Evolutionary conservation across 2,329 filamentous ascomycete species (phyloP), one percentile per base, ranked within the genome.

Genomic region (Neonectria magnoliae): DNA sequence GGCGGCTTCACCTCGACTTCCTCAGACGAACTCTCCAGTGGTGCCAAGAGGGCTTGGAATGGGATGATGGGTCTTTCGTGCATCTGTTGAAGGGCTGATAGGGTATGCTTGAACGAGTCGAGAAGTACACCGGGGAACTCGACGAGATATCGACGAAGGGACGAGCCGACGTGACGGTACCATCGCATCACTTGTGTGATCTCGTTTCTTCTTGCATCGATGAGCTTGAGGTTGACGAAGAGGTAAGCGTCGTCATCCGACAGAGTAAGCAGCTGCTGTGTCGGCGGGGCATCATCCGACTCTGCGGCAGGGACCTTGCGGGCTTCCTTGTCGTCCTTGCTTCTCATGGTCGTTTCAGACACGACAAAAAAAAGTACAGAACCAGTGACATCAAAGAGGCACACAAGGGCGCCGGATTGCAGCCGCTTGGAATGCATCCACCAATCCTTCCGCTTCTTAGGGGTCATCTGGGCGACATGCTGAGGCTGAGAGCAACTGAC

Each of bases 391-490:
- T 80, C 81, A 1, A 86, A 71, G 4, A 87, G 68, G 60, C 85
- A 88, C 1, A 88, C 78, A 3, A 89, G 76, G 3, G 81, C 79
- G 20, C 85, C 85, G 1, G 78, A 72, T 20, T 82, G 79, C 4
- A 89, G 76, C n/a, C 81, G 78, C 64, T 83, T 85, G 14, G 79
- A 82, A 4, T 79, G 75, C 18, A 75, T 67, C 87, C 86, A 89
- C 84, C 84, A 88, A 0, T 83, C 78, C 51, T 75, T 73, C 44
- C 85, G 79, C 53, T 78, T 57, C 36, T 71, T 67, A 0, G 51
- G 42, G 16, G 59, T 70, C 45, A 73, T 66, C 11, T 71, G 63
- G 36, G 54, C 44, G 2, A 76, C 55, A 22, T 67, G 53, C 2
- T 70, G 65, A 4, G 84, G 84, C 69, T 87, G 85, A 8, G 76